phyloP scores from a whole-genome alignment of 495 filamentous ascomycete species.

The Hypoxylon rickii region DNA sequence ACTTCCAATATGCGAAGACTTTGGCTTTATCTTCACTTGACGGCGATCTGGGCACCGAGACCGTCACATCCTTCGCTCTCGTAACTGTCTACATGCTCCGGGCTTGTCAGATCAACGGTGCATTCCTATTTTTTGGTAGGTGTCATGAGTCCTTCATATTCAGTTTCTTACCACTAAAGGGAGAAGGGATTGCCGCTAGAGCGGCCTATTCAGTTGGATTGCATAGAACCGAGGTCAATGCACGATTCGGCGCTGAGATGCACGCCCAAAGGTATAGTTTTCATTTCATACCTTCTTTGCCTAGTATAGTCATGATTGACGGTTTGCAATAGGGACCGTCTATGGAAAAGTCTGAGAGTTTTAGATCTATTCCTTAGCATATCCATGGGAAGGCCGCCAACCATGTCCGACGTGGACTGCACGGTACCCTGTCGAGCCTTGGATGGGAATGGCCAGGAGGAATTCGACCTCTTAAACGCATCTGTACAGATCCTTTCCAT shows the following conservation, averaged over 20 bases:
- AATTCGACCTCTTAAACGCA: conserved; percentile 49
- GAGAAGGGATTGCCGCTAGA: conserved; percentile 57
- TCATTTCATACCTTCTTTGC: too few relatives aligned
- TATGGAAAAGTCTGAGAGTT: conserved; percentile 66
- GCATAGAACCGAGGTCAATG: conserved; percentile 64
- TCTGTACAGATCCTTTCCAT: conserved; percentile 50
- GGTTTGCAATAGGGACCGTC: conserved; percentile 52
- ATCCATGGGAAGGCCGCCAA: conserved; percentile 63
- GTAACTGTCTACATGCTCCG: conserved; percentile 65
- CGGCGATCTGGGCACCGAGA: conserved; percentile 59
- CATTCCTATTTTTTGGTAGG: conserved; percentile 59
- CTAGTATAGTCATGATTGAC: conserved; percentile 14
- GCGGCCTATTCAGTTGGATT: conserved; percentile 65
- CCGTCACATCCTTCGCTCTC: conserved; percentile 62
- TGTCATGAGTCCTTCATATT: too few relatives aligned
- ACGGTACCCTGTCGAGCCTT: conserved; percentile 48
- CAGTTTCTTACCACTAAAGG: conserved; percentile 20
- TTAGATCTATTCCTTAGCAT: conserved; percentile 64
- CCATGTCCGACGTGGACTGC: conserved; percentile 62
- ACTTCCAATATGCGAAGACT: conserved; percentile 61
- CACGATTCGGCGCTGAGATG: conserved; percentile 56
- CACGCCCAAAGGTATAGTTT: conserved; percentile 42
- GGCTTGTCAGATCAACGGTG: conserved; percentile 63
- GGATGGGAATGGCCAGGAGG: conserved; percentile 38
- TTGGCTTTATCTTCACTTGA: conserved; percentile 59